phyloP scores from a whole-genome alignment of 176 grass and related monocot species.

The Zoysia japonica region DNA sequence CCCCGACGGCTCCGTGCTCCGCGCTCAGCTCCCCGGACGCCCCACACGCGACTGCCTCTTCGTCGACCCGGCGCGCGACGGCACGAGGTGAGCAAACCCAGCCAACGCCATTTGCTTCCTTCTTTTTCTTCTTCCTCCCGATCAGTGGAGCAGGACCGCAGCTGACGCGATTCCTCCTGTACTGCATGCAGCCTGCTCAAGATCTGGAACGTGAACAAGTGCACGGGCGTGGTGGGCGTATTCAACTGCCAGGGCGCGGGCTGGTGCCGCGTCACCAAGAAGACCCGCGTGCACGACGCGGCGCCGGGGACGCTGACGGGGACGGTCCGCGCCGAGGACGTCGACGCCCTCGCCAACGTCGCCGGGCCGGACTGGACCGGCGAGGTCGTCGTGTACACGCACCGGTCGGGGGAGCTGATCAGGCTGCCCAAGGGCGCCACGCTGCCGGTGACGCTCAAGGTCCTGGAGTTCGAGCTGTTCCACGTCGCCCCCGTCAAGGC shows the following conservation, averaged over 20 bases:
- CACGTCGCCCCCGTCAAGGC: constrained; percentile 46
- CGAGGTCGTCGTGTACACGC: constrained; percentile 49
- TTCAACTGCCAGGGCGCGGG: constrained; percentile 89
- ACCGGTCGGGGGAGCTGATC: constrained; percentile 56
- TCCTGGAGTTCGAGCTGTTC: constrained; percentile 72
- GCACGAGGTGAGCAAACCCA: constrained; percentile 42
- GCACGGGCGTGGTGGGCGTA: constrained; percentile 72
- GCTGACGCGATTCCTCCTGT: constrained; percentile 8
- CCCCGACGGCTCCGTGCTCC: constrained; percentile 75
- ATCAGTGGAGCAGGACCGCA: too few species aligned
- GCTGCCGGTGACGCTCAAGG: constrained; percentile 66
- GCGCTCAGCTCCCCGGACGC: constrained; percentile 61
- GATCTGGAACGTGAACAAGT: constrained; percentile 85
- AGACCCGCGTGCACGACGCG: constrained; percentile 62
- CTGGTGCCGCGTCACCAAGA: constrained; percentile 73
- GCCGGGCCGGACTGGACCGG: constrained; percentile 45
- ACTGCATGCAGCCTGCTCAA: constrained; percentile 62
- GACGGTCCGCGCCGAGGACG: constrained; percentile 41
- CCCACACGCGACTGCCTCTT: constrained; percentile 84
- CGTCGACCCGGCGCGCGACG: constrained; percentile 73
- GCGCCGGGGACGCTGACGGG: constrained; percentile 61
- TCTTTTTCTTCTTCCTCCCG: not conserved
- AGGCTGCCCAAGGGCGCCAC: constrained; percentile 48
- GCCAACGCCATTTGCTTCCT: not conserved
- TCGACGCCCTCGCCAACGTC: constrained; percentile 47